These are phyloP conservation scores for Crassisporium funariophilum DNA, from an alignment of 768 basidiomycete genomes.

Conservation along the genomic window DNA sequence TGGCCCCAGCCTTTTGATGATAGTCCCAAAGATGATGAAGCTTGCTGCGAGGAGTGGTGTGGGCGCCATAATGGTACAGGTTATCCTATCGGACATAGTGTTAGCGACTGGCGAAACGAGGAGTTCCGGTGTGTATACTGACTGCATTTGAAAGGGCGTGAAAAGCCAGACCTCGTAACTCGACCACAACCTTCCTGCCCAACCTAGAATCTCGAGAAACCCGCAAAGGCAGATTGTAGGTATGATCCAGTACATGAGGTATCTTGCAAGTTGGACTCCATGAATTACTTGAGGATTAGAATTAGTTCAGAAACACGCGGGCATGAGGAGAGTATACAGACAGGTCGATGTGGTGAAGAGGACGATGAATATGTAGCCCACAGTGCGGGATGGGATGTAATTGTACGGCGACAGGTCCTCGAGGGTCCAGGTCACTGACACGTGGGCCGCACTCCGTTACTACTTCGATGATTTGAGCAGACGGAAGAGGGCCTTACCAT, in stretches of 20 bases:
- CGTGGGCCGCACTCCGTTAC: too few species aligned
- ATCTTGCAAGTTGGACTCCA: conserved; percentile 42
- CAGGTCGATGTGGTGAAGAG: conserved; percentile 43
- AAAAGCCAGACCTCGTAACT: conserved; percentile 25
- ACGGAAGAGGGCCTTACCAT: too few species aligned
- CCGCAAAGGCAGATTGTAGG: conserved; percentile 51
- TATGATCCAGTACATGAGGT: conserved; percentile 53
- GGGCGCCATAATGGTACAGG: conserved; percentile 51
- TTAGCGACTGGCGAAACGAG: neutral
- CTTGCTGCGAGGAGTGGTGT: conserved; percentile 60
- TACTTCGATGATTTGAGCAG: conserved; percentile 1
- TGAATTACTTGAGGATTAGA: conserved; percentile 45
- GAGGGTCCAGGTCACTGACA: too few species aligned
- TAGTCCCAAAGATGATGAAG: conserved; percentile 53
- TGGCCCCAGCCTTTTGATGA: conserved; percentile 45
- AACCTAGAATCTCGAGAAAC: conserved; percentile 53
- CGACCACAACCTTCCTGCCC: conserved; percentile 59
- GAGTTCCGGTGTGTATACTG: conserved; percentile 15
- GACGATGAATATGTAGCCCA: conserved; percentile 29
- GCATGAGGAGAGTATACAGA: conserved; percentile 17
- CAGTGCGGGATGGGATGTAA: conserved; percentile 25
- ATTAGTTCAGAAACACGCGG: neutral
- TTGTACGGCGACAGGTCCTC: conserved; percentile 23
- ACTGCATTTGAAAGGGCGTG: conserved; percentile 45
- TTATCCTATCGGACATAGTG: conserved; percentile 29